phyloP scores from a whole-genome alignment of 371 early-diverging fungal genomes.

The Saksenaea oblongispora region DNA sequence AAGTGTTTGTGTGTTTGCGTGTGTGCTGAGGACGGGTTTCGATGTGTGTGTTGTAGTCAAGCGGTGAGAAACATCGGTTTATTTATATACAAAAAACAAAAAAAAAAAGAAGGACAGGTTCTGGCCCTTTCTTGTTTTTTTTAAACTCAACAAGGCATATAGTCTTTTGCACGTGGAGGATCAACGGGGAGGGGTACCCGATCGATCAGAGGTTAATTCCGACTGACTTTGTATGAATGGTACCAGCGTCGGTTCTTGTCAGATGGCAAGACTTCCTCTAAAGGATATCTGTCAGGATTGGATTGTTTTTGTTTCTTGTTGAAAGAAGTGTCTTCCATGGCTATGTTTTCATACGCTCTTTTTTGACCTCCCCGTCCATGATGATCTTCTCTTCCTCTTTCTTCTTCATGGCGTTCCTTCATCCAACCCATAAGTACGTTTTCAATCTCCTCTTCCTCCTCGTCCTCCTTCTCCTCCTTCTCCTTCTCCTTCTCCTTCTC shows the following conservation, averaged over 20 bases:
- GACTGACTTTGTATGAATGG: background rate
- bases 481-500: background rate
- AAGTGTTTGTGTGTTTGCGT: background rate
- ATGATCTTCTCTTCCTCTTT: background rate
- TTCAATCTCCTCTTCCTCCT: background rate
- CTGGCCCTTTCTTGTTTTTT: slow-evolving; percentile 1
- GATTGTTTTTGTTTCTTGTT: background rate
- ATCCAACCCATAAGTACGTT: background rate
- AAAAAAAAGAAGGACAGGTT: background rate
- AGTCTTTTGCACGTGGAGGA: background rate
- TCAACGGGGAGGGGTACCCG: background rate
- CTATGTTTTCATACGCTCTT: background rate
- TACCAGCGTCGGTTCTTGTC: background rate
- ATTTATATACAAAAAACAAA: slow-evolving; percentile 4
- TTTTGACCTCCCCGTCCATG: background rate
- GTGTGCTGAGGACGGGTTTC: background rate
- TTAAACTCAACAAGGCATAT: background rate
- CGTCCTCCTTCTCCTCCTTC: background rate
- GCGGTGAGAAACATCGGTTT: background rate
- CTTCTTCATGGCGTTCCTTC: background rate
- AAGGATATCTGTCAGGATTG: background rate
- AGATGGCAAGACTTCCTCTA: background rate
- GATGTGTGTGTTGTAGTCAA: too few relatives aligned
- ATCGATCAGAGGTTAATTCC: background rate
- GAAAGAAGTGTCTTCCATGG: background rate